A percentile compares a stretch with the other conserved stretches of the same genome.
These are phyloP conservation scores for Aspergillus leporis DNA, from an alignment of 495 filamentous ascomycete species.

Conservation along the genomic window DNA sequence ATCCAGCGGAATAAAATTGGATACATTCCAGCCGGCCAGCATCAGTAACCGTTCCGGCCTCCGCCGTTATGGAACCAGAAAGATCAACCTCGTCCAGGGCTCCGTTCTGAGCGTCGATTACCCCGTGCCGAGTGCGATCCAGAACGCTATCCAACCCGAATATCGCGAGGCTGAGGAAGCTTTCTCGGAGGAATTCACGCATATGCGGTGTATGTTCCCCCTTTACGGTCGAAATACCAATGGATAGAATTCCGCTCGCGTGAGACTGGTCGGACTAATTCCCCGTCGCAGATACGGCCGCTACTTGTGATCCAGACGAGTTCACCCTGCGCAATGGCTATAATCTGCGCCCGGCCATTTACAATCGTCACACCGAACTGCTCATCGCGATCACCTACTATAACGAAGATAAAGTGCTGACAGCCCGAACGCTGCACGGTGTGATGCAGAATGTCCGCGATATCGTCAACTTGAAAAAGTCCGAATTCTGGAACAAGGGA, in stretches of 20 bases:
- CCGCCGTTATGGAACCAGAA: slow-evolving; percentile 88
- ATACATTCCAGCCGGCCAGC: slow-evolving; percentile 75
- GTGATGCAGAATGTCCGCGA: slow-evolving; percentile 99
- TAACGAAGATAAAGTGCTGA: slow-evolving; percentile 96
- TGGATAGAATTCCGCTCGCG: not conserved
- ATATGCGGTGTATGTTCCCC: slow-evolving; percentile 75
- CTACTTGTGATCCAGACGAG: slow-evolving; percentile 96
- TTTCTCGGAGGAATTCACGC: slow-evolving; percentile 81
- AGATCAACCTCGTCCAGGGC: slow-evolving; percentile 94
- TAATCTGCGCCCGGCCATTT: slow-evolving; percentile 96
- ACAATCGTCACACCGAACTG: slow-evolving; percentile 96
- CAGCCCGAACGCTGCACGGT: slow-evolving; percentile 88
- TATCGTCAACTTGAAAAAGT: slow-evolving; percentile 96
- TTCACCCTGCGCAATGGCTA: slow-evolving; percentile 99
- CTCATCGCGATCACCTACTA: slow-evolving; percentile 98
- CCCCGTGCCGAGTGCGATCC: slow-evolving; percentile 94
- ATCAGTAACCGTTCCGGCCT: slow-evolving; percentile 74
- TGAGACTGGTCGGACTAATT: not conserved
- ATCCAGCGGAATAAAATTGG: slow-evolving; percentile 29
- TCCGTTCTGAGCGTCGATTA: slow-evolving; percentile 96
- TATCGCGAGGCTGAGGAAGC: slow-evolving; percentile 84
- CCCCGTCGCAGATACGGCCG: slow-evolving; percentile 73
- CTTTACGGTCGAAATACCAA: not conserved
- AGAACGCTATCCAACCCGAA: slow-evolving; percentile 92
- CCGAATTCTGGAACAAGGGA: slow-evolving; percentile 99